phyloP scores from a whole-genome alignment of 2,329 filamentous ascomycete species.

The Keithomyces neogunnii region DNA sequence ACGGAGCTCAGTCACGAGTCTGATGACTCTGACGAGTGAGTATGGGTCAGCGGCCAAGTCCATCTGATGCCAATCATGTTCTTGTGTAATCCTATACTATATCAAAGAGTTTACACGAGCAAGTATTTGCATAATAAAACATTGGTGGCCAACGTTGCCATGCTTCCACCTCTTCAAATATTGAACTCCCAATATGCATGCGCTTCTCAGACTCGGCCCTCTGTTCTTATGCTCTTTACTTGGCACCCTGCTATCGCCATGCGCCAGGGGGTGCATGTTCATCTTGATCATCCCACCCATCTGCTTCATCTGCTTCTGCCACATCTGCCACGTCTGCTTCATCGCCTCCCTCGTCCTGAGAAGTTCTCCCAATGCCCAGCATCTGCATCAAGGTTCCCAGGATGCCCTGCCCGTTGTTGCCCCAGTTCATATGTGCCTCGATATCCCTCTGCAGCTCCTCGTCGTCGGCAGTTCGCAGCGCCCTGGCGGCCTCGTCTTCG shows the following conservation, averaged over 20 bases:
- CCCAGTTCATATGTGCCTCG: constrained; percentile 17
- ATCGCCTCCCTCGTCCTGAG: constrained; percentile 8
- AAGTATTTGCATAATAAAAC: too few species aligned
- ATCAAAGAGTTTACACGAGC: too few species aligned
- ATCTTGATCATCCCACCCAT: too few species aligned
- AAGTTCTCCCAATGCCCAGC: constrained; percentile 11
- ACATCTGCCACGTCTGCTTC: constrained; percentile 4
- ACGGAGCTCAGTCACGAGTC: too few species aligned
- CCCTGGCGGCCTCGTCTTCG: constrained; percentile 17
- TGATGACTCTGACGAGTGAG: too few species aligned
- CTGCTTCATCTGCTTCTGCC: constrained; percentile 8
- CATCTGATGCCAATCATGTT: too few species aligned
- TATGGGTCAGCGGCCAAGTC: too few species aligned
- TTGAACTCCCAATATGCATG: too few species aligned
- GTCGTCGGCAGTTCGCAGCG: constrained; percentile 18
- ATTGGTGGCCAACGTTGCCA: too few species aligned
- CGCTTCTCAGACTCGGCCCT: too few species aligned
- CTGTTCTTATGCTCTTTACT: background rate
- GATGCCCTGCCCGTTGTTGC: constrained; percentile 17
- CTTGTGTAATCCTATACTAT: too few species aligned
- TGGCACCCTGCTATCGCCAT: constrained; percentile 23
- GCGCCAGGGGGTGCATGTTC: constrained; percentile 19
- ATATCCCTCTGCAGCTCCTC: constrained; percentile 24
- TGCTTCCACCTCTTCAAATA: too few species aligned
- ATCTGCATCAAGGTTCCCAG: constrained; percentile 16